These are phyloP conservation scores for Boechera stricta DNA, from an alignment of 345 rosid genomes.

Conservation along the genomic window DNA sequence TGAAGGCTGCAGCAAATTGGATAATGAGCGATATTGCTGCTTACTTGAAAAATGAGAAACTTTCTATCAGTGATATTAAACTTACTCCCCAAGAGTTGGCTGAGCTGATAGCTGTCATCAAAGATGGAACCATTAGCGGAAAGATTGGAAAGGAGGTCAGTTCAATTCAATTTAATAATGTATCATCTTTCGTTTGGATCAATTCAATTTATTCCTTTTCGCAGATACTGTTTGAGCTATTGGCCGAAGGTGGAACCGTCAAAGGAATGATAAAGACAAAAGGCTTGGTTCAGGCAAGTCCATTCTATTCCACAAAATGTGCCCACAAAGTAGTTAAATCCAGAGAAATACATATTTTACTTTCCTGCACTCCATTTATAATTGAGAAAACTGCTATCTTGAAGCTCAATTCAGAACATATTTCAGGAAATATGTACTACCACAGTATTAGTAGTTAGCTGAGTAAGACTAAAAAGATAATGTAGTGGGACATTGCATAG, in stretches of 20 bases:
- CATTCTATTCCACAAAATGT: slow-evolving; percentile 28
- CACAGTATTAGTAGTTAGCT: no score
- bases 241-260: slow-evolving; percentile 94
- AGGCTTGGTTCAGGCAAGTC: slow-evolving; percentile 90
- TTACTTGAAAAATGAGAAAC: slow-evolving; percentile 79
- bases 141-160: slow-evolving; percentile 93
- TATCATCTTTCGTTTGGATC: slow-evolving; percentile 1
- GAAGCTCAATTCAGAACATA: slow-evolving; percentile 18
- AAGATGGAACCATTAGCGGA: slow-evolving; percentile 88
- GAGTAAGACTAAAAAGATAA: no score
- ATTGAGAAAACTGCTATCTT: not conserved
- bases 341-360: not conserved
- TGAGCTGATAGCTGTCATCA: slow-evolving; percentile 84
- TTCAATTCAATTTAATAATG: not conserved
- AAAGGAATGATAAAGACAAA: slow-evolving; percentile 80
- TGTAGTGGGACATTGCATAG: not conserved
- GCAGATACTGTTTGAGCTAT: slow-evolving; percentile 84
- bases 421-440: not conserved
- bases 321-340: not conserved
- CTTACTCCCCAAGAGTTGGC: slow-evolving; percentile 80
- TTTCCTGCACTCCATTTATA: no score
- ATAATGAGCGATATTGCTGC: slow-evolving; percentile 95
- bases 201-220: slow-evolving; percentile 23
- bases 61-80: slow-evolving; percentile 73
- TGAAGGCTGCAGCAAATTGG: slow-evolving; percentile 85